Base-by-base conservation (phyloP, 2,329 filamentous ascomycete genomes). In the Colletotrichum tabaci region DNA sequence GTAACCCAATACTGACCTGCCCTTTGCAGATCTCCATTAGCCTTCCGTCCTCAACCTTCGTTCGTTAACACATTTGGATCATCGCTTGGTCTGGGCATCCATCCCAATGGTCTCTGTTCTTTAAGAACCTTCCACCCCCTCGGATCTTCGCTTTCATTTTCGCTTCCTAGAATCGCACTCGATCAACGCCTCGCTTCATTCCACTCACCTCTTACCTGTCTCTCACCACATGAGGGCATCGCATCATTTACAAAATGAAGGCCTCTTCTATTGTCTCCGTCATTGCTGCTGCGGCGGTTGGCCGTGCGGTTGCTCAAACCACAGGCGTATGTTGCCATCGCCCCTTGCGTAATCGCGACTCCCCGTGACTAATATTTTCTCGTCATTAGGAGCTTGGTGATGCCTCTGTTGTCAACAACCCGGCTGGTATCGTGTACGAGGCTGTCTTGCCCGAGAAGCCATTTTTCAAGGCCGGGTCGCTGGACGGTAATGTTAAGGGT, bases 321-420 rank as follows among this genome's bases (percentile, higher is more conserved):
- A 75, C 73, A 13, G 74, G 74, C 40, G 74, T 75, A 74, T 38
- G 74, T 62, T 49, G 6, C 42, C 9, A 38, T 5, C 23, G 44
- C 21, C 47, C 16, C 3, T 18, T 40, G 40, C 5, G 18, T 9
- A 15, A 2, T 35, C n/a, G 23, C 1, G 13, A 15, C 21, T 4
- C 7, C 21, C 21, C 1, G 13, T 30, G 12, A 44, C 57, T 67
- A 15, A 69, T 50, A 40, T 6, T 56, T 44, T 4, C 40, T 35
- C 16, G 10, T 21, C 6, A 66, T 35, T 66, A 84, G 81, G 47
- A 80, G 66, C 79, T 85, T 18, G 84, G 83, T 63, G 84, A 89
- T 75, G 90, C 91, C 55, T 79, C 84, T 12, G 78, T 86, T 50
- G 80, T 77, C 18, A 83, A 87, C 80, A 93, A 93, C 82, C 88